Percentiles rank a stretch among this genome's conserved stretches.
phyloP scores from a whole-genome alignment of 257 asterid species.

The Voacanga thouarsii region DNA sequence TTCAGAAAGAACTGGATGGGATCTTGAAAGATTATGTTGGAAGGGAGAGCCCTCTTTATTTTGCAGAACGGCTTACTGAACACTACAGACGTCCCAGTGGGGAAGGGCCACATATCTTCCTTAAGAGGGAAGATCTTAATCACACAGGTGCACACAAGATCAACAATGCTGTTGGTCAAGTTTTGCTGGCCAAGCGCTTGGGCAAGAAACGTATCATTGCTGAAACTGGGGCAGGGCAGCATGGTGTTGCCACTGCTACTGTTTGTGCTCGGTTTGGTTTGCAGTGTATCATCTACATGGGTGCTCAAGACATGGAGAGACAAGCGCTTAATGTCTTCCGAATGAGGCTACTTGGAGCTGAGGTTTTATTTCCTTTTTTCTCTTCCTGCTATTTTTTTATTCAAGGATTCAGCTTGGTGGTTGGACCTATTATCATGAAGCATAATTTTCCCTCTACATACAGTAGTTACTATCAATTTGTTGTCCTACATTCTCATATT shows the following conservation, averaged over 20 bases:
- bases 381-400: constrained; percentile 10
- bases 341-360: constrained; percentile 95
- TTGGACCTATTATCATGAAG: background rate
- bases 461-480: background rate
- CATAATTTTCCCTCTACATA: background rate
- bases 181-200: constrained; percentile 83
- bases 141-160: constrained; percentile 98
- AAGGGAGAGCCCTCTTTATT: constrained; percentile 89
- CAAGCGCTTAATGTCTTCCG: constrained; percentile 90
- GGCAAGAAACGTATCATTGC: constrained; percentile 91
- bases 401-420: background rate
- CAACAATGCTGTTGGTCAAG: constrained; percentile 90
- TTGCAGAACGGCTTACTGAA: constrained; percentile 85
- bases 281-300: constrained; percentile 83
- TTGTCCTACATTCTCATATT: background rate
- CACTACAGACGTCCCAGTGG: constrained; percentile 71
- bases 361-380: constrained; percentile 46
- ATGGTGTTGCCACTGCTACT: constrained; percentile 97
- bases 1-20: constrained; percentile 75
- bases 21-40: constrained; percentile 93
- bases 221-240: constrained; percentile 99
- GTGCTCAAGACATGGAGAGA: constrained; percentile 99
- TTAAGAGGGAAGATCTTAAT: constrained; percentile 93
- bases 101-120: constrained; percentile 74
- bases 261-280: constrained; percentile 96